phyloP scores from a whole-genome alignment of 768 basidiomycete species.

The Panaeolus cyanescens region DNA sequence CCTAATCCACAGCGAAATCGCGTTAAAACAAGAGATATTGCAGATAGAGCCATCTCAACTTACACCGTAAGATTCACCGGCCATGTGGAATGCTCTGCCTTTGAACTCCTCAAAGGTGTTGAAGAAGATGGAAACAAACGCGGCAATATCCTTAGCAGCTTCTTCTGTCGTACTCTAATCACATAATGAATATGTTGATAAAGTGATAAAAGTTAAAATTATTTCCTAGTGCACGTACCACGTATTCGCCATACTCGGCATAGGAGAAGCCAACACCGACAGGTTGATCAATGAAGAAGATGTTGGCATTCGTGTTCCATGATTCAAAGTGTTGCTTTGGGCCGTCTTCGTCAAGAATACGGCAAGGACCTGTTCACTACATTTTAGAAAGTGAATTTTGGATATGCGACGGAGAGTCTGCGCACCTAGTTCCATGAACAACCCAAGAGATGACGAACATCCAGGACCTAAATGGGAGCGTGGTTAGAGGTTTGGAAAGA shows the following conservation, averaged over 20 bases:
- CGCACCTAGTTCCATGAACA: constrained; percentile 72
- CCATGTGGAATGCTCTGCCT: constrained; percentile 64
- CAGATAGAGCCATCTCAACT: constrained; percentile 19
- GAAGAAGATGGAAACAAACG: constrained; percentile 74
- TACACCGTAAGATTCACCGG: constrained; percentile 80
- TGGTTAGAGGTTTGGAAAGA: not conserved
- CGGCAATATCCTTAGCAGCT: constrained; percentile 69
- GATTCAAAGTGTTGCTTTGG: constrained; percentile 58
- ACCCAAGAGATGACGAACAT: constrained; percentile 49
- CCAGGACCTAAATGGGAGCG: constrained; percentile 30
- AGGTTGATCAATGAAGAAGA: constrained; percentile 67
- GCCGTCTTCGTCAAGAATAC: constrained; percentile 50
- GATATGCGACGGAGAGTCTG: constrained; percentile 33
- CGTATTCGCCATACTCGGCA: constrained; percentile 62
- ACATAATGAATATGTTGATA: not conserved
- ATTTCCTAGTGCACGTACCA: constrained; percentile 32
- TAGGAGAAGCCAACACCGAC: constrained; percentile 66
- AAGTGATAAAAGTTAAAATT: not conserved
- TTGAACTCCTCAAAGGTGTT: constrained; percentile 74
- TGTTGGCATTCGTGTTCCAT: constrained; percentile 70
- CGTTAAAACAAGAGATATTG: not conserved
- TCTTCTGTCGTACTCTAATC: constrained; percentile 63
- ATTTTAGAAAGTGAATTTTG: not conserved
- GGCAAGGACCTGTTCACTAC: constrained; percentile 61
- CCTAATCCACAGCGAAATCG: constrained; percentile 35